Conservation (phyloP, 2,329 filamentous ascomycete species). For the Teratosphaeria viscida region DNA sequence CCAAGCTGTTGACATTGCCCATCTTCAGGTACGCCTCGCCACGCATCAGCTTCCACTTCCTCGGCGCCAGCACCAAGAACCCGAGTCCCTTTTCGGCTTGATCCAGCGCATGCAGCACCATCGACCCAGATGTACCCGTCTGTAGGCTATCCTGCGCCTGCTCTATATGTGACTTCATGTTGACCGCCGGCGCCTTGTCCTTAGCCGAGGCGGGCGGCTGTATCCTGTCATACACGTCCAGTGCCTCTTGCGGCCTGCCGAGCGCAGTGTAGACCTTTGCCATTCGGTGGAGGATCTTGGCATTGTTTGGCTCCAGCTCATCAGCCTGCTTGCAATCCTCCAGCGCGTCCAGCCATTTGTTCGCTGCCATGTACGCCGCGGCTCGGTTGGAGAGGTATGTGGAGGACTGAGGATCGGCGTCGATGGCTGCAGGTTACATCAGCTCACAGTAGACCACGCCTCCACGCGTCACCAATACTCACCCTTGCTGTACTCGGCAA, state of each 20-base stretch:
- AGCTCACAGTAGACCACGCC: conserved; percentile 13
- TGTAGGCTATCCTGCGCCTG: conserved; percentile 69
- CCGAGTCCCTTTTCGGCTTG: conserved; percentile 78
- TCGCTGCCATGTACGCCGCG: conserved; percentile 83
- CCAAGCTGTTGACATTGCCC: conserved; percentile 77
- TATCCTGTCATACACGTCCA: conserved; percentile 72
- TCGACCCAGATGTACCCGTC: conserved; percentile 69
- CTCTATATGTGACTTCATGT: conserved; percentile 72
- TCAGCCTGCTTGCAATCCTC: conserved; percentile 78
- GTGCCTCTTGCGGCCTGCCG: conserved; percentile 75
- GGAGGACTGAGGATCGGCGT: conserved; percentile 71
- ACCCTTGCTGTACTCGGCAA: conserved; percentile 94
- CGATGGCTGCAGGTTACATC: conserved; percentile 54
- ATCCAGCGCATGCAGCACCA: conserved; percentile 86
- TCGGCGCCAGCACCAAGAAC: conserved; percentile 62
- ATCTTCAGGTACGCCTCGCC: conserved; percentile 89
- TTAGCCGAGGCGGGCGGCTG: conserved; percentile 70
- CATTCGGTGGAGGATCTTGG: conserved; percentile 79
- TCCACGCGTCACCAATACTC: conserved; percentile 19
- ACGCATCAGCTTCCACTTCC: conserved; percentile 88
- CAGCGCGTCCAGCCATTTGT: conserved; percentile 66
- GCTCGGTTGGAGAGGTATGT: conserved; percentile 93
- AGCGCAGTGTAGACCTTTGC: conserved; percentile 83
- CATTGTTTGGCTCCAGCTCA: conserved; percentile 72
- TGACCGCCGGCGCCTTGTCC: conserved; percentile 70